These are phyloP conservation scores for Tetrapisispora namnaoensis DNA, from an alignment of 805 yeast genomes.

Conservation along the genomic window DNA sequence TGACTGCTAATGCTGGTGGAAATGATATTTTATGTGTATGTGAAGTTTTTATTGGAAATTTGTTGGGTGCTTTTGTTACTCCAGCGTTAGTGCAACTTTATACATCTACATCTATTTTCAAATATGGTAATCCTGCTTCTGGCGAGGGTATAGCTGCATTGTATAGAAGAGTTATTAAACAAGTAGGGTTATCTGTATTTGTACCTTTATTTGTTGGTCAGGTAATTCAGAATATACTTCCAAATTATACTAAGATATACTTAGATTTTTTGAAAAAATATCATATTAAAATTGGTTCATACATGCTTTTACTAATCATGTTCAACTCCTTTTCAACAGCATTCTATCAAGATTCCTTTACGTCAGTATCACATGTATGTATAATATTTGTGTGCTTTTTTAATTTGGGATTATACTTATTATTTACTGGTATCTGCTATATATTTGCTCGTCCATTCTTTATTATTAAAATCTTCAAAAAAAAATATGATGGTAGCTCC, in stretches of 20 bases:
- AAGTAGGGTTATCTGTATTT: conserved; percentile 73
- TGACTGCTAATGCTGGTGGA: conserved; percentile 82
- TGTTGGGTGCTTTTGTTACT: conserved; percentile 77
- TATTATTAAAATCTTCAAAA: conserved; percentile 35
- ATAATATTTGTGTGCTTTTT: conserved; percentile 72
- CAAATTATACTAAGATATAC: conserved; percentile 32
- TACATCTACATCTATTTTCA: conserved; percentile 45
- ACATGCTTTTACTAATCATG: conserved; percentile 70
- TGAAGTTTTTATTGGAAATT: conserved; percentile 78
- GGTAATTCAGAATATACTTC: conserved; percentile 59
- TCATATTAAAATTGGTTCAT: conserved; percentile 56
- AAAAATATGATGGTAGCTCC: conserved; percentile 38
- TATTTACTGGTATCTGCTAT: conserved; percentile 61
- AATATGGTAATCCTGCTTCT: conserved; percentile 70
- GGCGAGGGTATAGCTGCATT: conserved; percentile 43
- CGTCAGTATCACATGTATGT: conserved; percentile 54
- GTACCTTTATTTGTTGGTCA: conserved; percentile 88
- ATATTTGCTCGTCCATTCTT: conserved; percentile 51
- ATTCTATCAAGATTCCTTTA: conserved; percentile 71
- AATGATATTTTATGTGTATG: conserved; percentile 69
- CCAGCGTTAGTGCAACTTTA: conserved; percentile 78
- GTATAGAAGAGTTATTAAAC: conserved; percentile 75
- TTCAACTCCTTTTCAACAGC: conserved; percentile 80
- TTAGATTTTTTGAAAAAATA: conserved; percentile 16
- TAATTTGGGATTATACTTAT: conserved; percentile 68